Base-by-base conservation (phyloP, 2,329 filamentous ascomycete genomes). In the Hypoxylon sp. region DNA sequence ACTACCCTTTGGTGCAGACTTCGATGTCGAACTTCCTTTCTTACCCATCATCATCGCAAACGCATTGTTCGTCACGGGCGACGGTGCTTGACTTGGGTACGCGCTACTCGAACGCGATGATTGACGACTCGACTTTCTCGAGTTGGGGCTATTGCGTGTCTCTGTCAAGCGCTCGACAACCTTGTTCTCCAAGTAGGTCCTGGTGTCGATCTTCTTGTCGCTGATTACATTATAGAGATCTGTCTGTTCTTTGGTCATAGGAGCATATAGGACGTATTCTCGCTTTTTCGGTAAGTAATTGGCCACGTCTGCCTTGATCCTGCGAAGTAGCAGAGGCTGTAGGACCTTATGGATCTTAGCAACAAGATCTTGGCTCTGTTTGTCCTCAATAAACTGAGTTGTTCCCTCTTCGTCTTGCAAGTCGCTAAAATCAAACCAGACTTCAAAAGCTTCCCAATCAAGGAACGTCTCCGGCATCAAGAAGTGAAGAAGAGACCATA, bases 371-470 rank as follows among this genome's bases (percentile, higher is more conserved):
- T 92, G 89, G 76, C 93, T 92, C 54, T 91, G 88, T 59, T 92
- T 89, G 74, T 97, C 92, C 3, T 91, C 90, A 5, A 97, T 86
- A 56, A 97, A 91, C 48, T 94, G 89, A 54, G 93, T 90, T 0
- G 94, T 92, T 0, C 90, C 90, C 37, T 91, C 86, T 71, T 94
- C 93, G 66, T 98, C 93, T 61, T 97, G 89, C 1, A 99, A 85
- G 6, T 94, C 94, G 0, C 93, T 96, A 74, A 99, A 99, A 78
- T 99, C 95, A 70, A 99, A 99, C 94, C 95, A 98, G 1, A 90
- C 90, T 76, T 98, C 93, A 65, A 99, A 99, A 0, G 93, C 94
- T 51, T 97, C 93, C 79, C 97, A 91, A 74, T 97, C 93, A 50
- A 94, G 94, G 74, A 99, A 99, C 33, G 98, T 94, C 42, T 92